Base-by-base conservation (phyloP, 441 rosid genomes). In the Erodium chrysanthum region DNA sequence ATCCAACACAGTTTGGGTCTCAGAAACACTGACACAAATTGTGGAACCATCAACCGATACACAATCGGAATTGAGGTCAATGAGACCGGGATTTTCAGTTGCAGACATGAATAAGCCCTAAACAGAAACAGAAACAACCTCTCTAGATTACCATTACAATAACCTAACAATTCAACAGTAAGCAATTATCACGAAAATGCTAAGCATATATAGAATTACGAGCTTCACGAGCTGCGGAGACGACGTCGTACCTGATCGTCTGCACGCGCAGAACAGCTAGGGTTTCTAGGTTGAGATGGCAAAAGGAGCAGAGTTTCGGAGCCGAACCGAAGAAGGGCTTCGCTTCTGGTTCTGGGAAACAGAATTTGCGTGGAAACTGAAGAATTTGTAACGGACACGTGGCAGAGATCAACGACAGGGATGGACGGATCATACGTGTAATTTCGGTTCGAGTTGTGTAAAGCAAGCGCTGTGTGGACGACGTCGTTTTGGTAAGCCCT, bases 31-130 rank as follows among this genome's bases (percentile, higher is more conserved):
- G 7, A 59, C 69, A 2, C 44, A 54, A 37, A 52, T 37, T 29
- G 66, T 68, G n/a, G 65, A 68, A 48, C 58, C 73, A 33, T 73
- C 81, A 48, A 46, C 52, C 27, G 64, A 66, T 74, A 65, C 71
- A 20, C 75, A 82, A 29, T 81, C 88, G 50, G 80, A 75, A 23
- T 78, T 77, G 11, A 83, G 77, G 63, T 77, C 78, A 70, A 79
- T 70, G 5, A 12, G 50, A 61, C 80, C 80, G 56, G 73, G 40
- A 54, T 79, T 78, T 12, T 60, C 65, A n/a, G 65, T 31, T 31
- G 42, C 69, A 74, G 86, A 73, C 88, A 88, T 88, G 64, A 62
- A 64, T 50, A 17, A 64, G 11, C 63, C 78, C 77, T 65, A 73
- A 27, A 72, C 46, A 65, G 15, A 72, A 59, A 65, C 15, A 48